phyloP scores from a whole-genome alignment of 2,329 filamentous ascomycete genomes.

The Sarocladium oryzae region DNA sequence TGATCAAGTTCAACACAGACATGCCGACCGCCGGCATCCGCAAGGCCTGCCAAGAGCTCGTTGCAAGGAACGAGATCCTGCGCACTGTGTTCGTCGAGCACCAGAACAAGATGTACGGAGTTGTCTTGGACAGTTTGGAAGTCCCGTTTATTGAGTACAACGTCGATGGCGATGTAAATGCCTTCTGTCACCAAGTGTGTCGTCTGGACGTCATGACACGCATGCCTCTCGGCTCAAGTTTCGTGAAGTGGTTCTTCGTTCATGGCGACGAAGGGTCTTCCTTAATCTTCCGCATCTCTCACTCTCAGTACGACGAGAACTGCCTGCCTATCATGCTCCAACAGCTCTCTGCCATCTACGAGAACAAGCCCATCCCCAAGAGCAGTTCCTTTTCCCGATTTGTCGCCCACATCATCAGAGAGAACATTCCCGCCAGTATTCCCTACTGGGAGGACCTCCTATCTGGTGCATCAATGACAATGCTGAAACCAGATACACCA shows the following conservation, averaged over 20 bases:
- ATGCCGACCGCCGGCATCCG: constrained; percentile 44
- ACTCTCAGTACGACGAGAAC: constrained; percentile 65
- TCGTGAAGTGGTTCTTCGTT: constrained; percentile 53
- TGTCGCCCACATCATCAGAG: constrained; percentile 34
- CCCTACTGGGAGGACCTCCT: constrained; percentile 57
- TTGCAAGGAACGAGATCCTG: constrained; percentile 56
- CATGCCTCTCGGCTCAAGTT: constrained; percentile 52
- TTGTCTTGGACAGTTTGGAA: constrained; percentile 49
- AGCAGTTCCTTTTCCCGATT: constrained; percentile 40
- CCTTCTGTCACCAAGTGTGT: constrained; percentile 48
- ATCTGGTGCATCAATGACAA: constrained; percentile 43
- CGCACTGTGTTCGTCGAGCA: constrained; percentile 57
- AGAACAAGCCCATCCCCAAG: constrained; percentile 19
- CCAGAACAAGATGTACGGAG: constrained; percentile 43
- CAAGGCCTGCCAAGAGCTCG: constrained; percentile 45
- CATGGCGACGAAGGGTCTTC: constrained; percentile 28
- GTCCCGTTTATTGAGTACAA: constrained; percentile 46
- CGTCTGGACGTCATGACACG: constrained; percentile 47
- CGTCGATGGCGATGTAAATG: constrained; percentile 39
- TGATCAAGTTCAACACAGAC: constrained; percentile 51
- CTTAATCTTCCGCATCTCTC: constrained; percentile 57
- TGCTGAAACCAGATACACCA: constrained; percentile 32
- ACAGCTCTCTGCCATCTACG: constrained; percentile 48
- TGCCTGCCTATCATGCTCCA: constrained; percentile 56
- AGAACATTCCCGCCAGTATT: constrained; percentile 41